Evolutionary conservation across 1,139 yeast genomes (phyloP).

Genomic region (Taphrina betulina): DNA sequence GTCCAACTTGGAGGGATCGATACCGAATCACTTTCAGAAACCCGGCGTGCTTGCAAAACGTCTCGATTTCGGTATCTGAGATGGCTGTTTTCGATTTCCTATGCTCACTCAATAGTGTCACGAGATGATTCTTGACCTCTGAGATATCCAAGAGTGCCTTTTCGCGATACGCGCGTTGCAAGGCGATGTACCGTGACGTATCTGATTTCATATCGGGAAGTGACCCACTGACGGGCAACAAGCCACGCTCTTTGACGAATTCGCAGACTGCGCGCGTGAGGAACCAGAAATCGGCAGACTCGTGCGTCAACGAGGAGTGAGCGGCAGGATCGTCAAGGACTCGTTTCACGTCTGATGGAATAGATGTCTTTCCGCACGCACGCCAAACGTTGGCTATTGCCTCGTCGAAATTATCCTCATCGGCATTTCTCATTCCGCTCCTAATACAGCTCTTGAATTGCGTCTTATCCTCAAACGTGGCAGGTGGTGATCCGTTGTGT

Average conservation of each 20-base stretch:
- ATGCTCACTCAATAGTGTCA: conserved; percentile 39
- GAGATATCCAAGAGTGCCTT: conserved; percentile 58
- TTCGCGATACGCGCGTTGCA: conserved; percentile 59
- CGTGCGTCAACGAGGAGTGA: conserved; percentile 35
- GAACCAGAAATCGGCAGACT: conserved; percentile 57
- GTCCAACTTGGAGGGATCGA: conserved; percentile 39
- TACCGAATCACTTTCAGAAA: conserved; percentile 46
- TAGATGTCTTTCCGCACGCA: conserved; percentile 36
- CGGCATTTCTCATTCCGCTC: conserved; percentile 43
- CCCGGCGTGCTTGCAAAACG: conserved; percentile 62
- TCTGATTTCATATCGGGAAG: conserved; percentile 90
- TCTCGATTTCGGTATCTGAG: conserved; percentile 48
- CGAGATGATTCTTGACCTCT: conserved; percentile 47
- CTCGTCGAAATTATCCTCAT: conserved; percentile 68
- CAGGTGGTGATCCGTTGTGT: conserved; percentile 49
- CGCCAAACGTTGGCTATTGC: conserved; percentile 62
- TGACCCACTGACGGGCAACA: conserved; percentile 69
- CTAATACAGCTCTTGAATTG: conserved; percentile 50
- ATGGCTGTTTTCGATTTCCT: conserved; percentile 33
- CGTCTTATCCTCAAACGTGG: conserved; percentile 51
- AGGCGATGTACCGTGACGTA: conserved; percentile 58
- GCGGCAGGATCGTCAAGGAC: conserved; percentile 21
- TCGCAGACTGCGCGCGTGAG: conserved; percentile 56
- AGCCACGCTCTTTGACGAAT: conserved; percentile 51
- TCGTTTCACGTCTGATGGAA: conserved; percentile 25